Conservation (phyloP, 495 filamentous ascomycete species). For the Hyaloscypha hepaticicola region DNA sequence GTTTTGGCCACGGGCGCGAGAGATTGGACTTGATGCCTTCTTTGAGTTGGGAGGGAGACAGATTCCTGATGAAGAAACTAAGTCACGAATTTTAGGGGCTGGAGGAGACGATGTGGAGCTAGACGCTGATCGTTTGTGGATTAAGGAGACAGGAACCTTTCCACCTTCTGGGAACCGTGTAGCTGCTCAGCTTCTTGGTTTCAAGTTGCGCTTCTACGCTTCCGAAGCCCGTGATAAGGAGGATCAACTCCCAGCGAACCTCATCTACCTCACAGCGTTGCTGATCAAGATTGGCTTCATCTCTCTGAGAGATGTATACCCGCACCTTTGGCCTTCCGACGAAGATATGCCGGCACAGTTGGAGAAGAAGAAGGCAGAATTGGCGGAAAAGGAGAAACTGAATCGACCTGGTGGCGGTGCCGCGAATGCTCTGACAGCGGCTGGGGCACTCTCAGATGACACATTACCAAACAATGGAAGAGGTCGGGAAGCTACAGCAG, state of each 20-base stretch:
- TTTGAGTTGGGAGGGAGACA: slow-evolving; percentile 76
- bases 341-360: slow-evolving; percentile 72
- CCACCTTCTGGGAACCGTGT: slow-evolving; percentile 84
- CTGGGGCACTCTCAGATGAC: slow-evolving; percentile 85
- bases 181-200: slow-evolving; percentile 92
- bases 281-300: slow-evolving; percentile 98
- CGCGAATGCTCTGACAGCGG: slow-evolving; percentile 85
- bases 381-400: slow-evolving; percentile 71
- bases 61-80: slow-evolving; percentile 47
- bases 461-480: slow-evolving; percentile 47
- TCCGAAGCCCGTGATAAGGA: slow-evolving; percentile 63
- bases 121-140: slow-evolving; percentile 65
- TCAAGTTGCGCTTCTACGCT: slow-evolving; percentile 94
- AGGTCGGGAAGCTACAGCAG: slow-evolving; percentile 29
- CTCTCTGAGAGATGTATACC: slow-evolving; percentile 88
- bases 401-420: slow-evolving; percentile 59
- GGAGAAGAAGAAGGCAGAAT: slow-evolving; percentile 67
- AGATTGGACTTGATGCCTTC: slow-evolving; percentile 76
- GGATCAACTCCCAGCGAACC: slow-evolving; percentile 80
- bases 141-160: slow-evolving; percentile 71
- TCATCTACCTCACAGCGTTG: slow-evolving; percentile 85
- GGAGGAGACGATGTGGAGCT: slow-evolving; percentile 38
- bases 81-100: slow-evolving; percentile 45
- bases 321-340: slow-evolving; percentile 86
- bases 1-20: slow-evolving; percentile 81